A percentile compares a stretch with the other conserved stretches of the same genome.
phyloP scores from a whole-genome alignment of 768 basidiomycete species.

The Baorangia bicolor region DNA sequence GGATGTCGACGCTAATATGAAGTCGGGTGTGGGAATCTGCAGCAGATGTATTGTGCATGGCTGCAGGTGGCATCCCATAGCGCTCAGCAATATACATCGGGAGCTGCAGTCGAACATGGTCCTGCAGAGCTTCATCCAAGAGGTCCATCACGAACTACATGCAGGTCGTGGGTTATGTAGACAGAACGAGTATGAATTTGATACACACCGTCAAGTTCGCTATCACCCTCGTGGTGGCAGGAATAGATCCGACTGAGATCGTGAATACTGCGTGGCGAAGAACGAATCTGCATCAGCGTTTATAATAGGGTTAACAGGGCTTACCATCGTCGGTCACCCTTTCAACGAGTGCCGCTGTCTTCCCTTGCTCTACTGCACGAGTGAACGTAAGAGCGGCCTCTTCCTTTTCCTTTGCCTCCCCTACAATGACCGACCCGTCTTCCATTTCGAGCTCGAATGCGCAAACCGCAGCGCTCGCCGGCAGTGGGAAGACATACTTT shows the following conservation, averaged over 20 bases:
- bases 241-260: conserved; percentile 56
- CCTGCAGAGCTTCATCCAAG: conserved; percentile 45
- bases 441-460: conserved; percentile 49
- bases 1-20: conserved; percentile 44
- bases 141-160: conserved; percentile 53
- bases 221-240: conserved; percentile 39
- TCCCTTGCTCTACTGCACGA: conserved; percentile 40
- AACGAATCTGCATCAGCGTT: neutral
- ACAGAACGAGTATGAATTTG: neutral
- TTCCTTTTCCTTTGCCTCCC: conserved; percentile 48
- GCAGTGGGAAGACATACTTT: conserved; percentile 60
- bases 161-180: neutral
- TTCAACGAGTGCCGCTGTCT: conserved; percentile 45
- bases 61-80: conserved; percentile 48
- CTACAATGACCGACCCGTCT: conserved; percentile 43
- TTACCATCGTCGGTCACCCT: conserved; percentile 52
- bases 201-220: conserved; percentile 43
- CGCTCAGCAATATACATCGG: conserved; percentile 50
- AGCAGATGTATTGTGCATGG: conserved; percentile 32
- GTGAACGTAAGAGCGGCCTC: conserved; percentile 42
- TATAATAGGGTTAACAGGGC: conserved; percentile 11
- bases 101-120: conserved; percentile 54
- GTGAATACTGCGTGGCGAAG: conserved; percentile 44
- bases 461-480: conserved; percentile 52
- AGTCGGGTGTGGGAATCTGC: conserved; percentile 36